Base-by-base conservation (phyloP, 345 rosid species). In the Eucalyptus guilfoylei region DNA sequence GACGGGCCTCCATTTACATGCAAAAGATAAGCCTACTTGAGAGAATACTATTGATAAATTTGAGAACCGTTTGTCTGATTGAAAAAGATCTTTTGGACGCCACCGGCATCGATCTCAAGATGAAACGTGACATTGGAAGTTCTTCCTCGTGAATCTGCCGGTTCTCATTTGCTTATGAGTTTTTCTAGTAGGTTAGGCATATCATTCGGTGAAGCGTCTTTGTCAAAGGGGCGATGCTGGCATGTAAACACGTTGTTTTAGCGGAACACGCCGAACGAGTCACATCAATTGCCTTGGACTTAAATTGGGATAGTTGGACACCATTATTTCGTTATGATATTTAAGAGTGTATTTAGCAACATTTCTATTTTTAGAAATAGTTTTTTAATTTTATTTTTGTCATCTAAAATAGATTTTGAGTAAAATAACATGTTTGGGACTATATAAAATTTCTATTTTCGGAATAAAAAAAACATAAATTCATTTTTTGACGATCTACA, bases 381-480 rank as follows among this genome's bases (percentile, higher is more conserved):
- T 1, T 52, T 52, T 19, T n/a, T n/a, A n/a, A n/a, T 47, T 10
- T 1, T 47, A 49, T 49, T 4, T 50, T 3, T 19, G 0, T 19
- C 2, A 3, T 52, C 0, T 52, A 0, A 52, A 52, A 52, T 52
- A 52, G 0, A 8, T 52, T 52, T 19, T 52, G 0, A 52, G 2
- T 17, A 52, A 52, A 17, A 17, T 0, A 7, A 17, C 0, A 2
- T 0, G 0, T 50, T 50, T 50, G 0, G 0, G 3, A 52, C 0
- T 52, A 7, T 7, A 52, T 0, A 3, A 52, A 7, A 3, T 17
- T 17, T 17, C 0, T 7, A 50, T 50, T 50, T 50, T 0, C 1
- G 2, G 0, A 7, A 17, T 17, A n/a, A n/a, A n/a, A n/a, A n/a
- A n/a, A n/a, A n/a, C n/a, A n/a, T n/a, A n/a, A n/a, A n/a, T n/a